Evolutionary conservation across 768 basidiomycete species (phyloP), one percentile per base, ranked within the genome.

Genomic region (Lentinula sp.): DNA sequence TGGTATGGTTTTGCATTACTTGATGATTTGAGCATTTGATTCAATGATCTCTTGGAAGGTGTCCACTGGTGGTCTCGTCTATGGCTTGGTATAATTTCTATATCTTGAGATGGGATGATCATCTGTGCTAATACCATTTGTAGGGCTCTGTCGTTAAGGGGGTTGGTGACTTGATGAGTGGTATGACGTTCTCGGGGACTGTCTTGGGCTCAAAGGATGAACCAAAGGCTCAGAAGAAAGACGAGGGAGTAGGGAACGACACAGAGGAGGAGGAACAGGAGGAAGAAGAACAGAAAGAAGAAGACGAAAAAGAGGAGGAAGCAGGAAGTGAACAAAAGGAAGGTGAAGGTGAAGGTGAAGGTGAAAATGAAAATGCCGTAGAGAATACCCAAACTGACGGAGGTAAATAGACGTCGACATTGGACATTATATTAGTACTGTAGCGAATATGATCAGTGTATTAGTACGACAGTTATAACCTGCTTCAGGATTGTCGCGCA

Each of bases 131-230:
- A 56, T 23, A 35, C 16, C 10, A 31, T 18, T 15, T 31, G 28
- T 35, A 56, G 55, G 55, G 55, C 18, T 56, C 55, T 1, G 55
- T 56, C 28, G 55, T 56, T 10, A 40, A 43, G 23, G 55, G 55
- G 10, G 55, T 56, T 8, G 55, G 55, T 11, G 55, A 56, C 16
- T 18, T 56, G 40, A 56, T 56, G 55, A 56, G 55, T 56, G 55
- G 55, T n/a, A 56, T 56, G 55, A 56, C 55, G 21, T 56, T 56
- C 23, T 56, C 55, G 11, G 55, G 55, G 4, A 56, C 55, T 5
- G 40, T 56, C 16, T 6, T 56, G 55, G 55, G 55, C 8, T 42
- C 55, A 23, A 56, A 56, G 28, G 40, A 54, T n/a, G 53, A 56
- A 37, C 37, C 37, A 13, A n/a, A 23, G 21, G 11, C 21, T 4